These are phyloP conservation scores for Suhomyces coccinellae DNA, from an alignment of 1,139 yeast genomes.

Conservation along the genomic window DNA sequence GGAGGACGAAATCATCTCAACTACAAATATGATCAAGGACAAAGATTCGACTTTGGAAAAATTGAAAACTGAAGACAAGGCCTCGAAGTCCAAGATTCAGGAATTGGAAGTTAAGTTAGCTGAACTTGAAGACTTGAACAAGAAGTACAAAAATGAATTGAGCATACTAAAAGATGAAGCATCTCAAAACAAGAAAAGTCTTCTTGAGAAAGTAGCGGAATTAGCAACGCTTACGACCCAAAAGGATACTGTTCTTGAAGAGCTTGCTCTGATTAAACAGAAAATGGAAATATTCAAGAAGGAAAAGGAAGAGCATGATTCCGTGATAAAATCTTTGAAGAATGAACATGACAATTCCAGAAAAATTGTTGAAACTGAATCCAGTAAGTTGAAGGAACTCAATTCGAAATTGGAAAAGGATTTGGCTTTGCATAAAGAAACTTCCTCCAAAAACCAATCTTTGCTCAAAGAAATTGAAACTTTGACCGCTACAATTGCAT, in stretches of 20 bases:
- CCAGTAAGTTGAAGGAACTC: conserved; percentile 15
- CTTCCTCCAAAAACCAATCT: conserved; percentile 11
- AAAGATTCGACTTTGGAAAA: conserved; percentile 28
- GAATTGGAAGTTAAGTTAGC: conserved; percentile 18
- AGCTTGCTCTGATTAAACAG: conserved; percentile 11
- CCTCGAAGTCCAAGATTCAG: conserved; percentile 11
- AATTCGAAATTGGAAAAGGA: conserved; percentile 14
- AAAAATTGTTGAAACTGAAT: conserved; percentile 13
- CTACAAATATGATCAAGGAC: conserved; percentile 28
- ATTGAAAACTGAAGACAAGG: conserved; percentile 27
- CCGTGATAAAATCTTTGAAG: conserved; percentile 19
- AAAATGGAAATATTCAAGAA: conserved; percentile 9
- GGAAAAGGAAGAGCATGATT: conserved; percentile 22
- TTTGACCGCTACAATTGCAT: conserved; percentile 13
- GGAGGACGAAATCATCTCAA: conserved; percentile 39
- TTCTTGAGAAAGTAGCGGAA: conserved; percentile 16
- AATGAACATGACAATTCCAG: conserved; percentile 19
- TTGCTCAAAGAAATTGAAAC: conserved; percentile 15
- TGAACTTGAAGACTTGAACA: conserved; percentile 19
- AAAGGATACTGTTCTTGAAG: conserved; percentile 14
- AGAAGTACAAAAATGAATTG: conserved; percentile 20
- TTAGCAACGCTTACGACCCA: conserved; percentile 19
- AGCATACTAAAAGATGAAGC: conserved; percentile 13
- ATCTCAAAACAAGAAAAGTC: conserved; percentile 6
- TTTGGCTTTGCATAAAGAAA: conserved; percentile 11